These are phyloP conservation scores for Rosellinia necatrix DNA, from an alignment of 2,329 filamentous ascomycete species.

Conservation along the genomic window DNA sequence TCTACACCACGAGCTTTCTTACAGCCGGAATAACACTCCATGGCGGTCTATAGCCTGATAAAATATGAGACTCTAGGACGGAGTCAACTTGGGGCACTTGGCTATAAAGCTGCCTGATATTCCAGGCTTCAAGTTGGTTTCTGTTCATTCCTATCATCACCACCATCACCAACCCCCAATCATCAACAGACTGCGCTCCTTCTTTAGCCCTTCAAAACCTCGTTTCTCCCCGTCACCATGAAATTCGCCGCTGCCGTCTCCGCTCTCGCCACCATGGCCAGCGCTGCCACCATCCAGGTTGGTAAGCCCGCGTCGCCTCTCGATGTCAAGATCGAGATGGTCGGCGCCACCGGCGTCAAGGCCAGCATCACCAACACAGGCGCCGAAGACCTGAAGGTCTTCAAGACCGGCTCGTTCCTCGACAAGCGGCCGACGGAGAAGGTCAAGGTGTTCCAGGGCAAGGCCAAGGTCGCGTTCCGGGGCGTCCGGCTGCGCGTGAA, in stretches of 20 bases:
- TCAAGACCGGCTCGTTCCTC: slow-evolving; percentile 59
- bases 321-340: slow-evolving; percentile 51
- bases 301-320: slow-evolving; percentile 47
- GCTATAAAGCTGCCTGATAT: slow-evolving; percentile 5
- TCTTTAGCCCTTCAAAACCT: background rate
- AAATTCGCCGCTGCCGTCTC: slow-evolving; percentile 44
- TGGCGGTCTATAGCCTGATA: background rate
- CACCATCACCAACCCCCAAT: background rate
- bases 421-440: slow-evolving; percentile 57
- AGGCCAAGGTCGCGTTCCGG: slow-evolving; percentile 54
- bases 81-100: background rate
- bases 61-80: background rate
- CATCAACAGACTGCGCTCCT: background rate
- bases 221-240: slow-evolving; percentile 38
- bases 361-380: slow-evolving; percentile 59
- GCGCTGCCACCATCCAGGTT: slow-evolving; percentile 37
- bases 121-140: background rate
- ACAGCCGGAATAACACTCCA: background rate
- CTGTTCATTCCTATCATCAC: background rate
- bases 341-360: slow-evolving; percentile 57
- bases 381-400: slow-evolving; percentile 51
- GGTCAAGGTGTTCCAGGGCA: slow-evolving; percentile 52
- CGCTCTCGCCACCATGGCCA: slow-evolving; percentile 42
- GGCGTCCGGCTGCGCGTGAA: slow-evolving; percentile 57
- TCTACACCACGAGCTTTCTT: background rate